A percentile compares a stretch with the other conserved stretches of the same genome.
Evolutionary conservation across 176 grass and related monocot genomes (phyloP).

Genomic region (Eleusine indica): DNA sequence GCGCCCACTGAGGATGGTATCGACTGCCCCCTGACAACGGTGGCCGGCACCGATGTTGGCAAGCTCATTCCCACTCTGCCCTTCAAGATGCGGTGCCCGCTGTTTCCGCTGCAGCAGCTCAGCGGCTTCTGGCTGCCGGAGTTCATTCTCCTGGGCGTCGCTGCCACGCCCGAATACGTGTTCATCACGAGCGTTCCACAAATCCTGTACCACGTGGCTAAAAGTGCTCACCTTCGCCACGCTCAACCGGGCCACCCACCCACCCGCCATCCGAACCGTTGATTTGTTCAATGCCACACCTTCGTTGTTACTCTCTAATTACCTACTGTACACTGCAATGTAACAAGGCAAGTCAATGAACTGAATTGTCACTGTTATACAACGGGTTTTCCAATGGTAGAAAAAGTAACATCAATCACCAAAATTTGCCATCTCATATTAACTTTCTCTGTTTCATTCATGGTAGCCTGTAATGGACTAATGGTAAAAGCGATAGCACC

Average conservation of each 20-base stretch:
- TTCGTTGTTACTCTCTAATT: not conserved
- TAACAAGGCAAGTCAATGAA: too few relatives aligned
- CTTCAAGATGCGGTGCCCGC: not conserved
- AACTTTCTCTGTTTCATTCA: too few relatives aligned
- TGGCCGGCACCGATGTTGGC: not conserved
- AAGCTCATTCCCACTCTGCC: not conserved
- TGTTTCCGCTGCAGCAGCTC: not conserved
- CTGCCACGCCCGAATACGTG: slow-evolving; percentile 4
- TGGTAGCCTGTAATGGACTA: too few relatives aligned
- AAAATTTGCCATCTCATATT: too few relatives aligned
- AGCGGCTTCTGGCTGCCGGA: slow-evolving; percentile 9
- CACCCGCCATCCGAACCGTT: not conserved
- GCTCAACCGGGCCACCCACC: too few relatives aligned
- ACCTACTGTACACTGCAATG: too few relatives aligned
- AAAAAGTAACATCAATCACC: too few relatives aligned
- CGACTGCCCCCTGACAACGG: not conserved
- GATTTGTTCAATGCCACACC: not conserved
- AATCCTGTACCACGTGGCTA: slow-evolving; percentile 49
- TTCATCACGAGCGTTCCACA: slow-evolving; percentile 40
- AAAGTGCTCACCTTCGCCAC: slow-evolving; percentile 21
- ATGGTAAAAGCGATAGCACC: too few relatives aligned
- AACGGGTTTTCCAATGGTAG: too few relatives aligned
- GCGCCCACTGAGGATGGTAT: not conserved
- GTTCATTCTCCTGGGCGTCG: not conserved
- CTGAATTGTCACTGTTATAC: too few relatives aligned